Base-by-base conservation (phyloP, 768 basidiomycete species). In the Boletus rubropictus region DNA sequence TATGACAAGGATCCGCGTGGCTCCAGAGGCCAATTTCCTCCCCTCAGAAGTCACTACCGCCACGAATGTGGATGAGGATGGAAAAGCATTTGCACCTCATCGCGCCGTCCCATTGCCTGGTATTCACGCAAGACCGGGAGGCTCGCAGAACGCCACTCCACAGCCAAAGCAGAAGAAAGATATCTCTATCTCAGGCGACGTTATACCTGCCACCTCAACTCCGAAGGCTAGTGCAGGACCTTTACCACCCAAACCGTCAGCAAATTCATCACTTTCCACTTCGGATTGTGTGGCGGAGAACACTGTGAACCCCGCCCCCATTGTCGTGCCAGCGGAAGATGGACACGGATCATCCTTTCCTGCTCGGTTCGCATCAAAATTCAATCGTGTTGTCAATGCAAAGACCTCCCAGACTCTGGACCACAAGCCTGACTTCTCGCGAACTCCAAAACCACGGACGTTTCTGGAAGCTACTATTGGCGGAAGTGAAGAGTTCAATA, bases 1-100 rank as follows among this genome's bases (percentile, higher is more conserved):
- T 38, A 56, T 60, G 6, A 46, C 55, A 11, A 59, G 51, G 37
- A 63, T 69, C n/a, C 57, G 51, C 27, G 57, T 61, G 15, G 50
- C 64, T 44, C 35, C 29, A 20, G 37, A 53, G 36, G 42, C 44
- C n/a, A 42, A 33, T 32, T 18, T 29, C 11, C 10, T 22, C 14
- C 6, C 42, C 7, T 11, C 42, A 28, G 45, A 27, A n/a, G 17
- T 22, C n/a, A 27, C 12, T 3, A 21, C 20, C 9, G 4, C 20
- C n/a, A 45, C 39, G 50, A 39, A 28, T 22, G 50, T 44, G 46
- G 45, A 49, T 21, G 18, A 43, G 1, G 42, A 44, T 40, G 42
- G 20, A 28, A 35, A 18, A 12, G 36, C 28, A 20, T 25, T 29
- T 29, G 22, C 46, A 8, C 20, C 39, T 14, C 44, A 37, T 42